Evolutionary conservation across 140 eudicot species (phyloP).

Genomic region (Oenanthe javanica): DNA sequence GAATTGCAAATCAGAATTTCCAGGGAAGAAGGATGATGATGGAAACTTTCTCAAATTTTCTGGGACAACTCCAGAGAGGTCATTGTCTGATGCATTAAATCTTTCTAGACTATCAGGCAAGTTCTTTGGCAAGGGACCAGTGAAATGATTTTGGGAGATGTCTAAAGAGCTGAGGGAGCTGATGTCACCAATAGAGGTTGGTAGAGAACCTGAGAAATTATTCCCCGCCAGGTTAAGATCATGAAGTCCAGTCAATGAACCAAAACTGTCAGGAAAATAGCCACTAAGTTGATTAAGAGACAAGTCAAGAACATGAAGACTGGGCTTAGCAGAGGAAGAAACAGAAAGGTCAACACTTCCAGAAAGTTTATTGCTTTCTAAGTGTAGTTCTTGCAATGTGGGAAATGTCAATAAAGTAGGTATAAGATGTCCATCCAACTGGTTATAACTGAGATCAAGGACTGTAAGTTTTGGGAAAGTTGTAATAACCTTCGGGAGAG

Average conservation of each 20-base stretch:
- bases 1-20: conserved; percentile 65
- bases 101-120: conserved; percentile 43
- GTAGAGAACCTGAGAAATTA: conserved; percentile 78
- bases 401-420: conserved; percentile 51
- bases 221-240: conserved; percentile 68
- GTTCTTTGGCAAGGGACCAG: conserved; percentile 62
- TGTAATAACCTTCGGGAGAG: conserved; percentile 63
- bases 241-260: conserved; percentile 50
- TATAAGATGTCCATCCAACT: conserved; percentile 58
- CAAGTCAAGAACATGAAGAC: conserved; percentile 67
- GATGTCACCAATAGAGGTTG: conserved; percentile 49
- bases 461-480: conserved; percentile 60
- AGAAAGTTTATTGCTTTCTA: conserved; percentile 45
- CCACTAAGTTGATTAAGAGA: conserved; percentile 68
- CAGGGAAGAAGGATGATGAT: conserved; percentile 77
- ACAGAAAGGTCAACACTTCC: conserved; percentile 55
- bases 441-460: conserved; percentile 86
- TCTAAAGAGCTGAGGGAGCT: conserved; percentile 50
- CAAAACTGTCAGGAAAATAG: conserved; percentile 61
- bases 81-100: conserved; percentile 75
- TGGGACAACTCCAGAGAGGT: conserved; percentile 87
- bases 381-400: conserved; percentile 72
- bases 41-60: conserved; percentile 83
- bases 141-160: conserved; percentile 63
- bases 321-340: conserved; percentile 39